Evolutionary conservation across 1,139 yeast genomes (phyloP).

Genomic region (Cylindricascospora bacillispora): DNA sequence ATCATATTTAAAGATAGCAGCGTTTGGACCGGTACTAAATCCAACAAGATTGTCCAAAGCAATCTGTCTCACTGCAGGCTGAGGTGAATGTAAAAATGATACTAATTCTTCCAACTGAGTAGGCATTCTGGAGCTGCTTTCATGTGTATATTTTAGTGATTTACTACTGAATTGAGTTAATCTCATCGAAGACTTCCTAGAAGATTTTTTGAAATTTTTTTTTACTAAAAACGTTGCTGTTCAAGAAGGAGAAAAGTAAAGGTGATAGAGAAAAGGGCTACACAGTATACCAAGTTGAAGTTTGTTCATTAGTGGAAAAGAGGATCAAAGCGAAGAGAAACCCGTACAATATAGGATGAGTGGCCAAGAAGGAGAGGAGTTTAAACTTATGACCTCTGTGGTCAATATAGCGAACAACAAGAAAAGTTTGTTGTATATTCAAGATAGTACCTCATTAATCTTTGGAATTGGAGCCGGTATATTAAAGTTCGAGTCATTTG

Average conservation of each 20-base stretch:
- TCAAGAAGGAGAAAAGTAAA: too few relatives aligned
- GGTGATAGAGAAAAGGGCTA: too few relatives aligned
- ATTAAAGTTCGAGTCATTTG: conserved; percentile 48
- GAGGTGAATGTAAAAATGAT: conserved; percentile 70
- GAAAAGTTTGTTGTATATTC: conserved; percentile 37
- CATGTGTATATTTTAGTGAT: not conserved
- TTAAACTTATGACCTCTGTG: conserved; percentile 11
- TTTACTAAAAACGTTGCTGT: too few relatives aligned
- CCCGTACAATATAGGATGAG: too few relatives aligned
- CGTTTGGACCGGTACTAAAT: conserved; percentile 58
- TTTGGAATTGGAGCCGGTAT: conserved; percentile 67
- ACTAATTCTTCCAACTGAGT: conserved; percentile 59
- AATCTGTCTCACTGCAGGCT: conserved; percentile 69
- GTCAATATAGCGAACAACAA: conserved; percentile 18
- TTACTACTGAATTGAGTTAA: too few relatives aligned
- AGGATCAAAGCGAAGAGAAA: too few relatives aligned
- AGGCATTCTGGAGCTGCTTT: conserved; percentile 32
- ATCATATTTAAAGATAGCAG: conserved; percentile 54
- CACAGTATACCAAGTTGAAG: too few relatives aligned
- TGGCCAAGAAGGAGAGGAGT: too few relatives aligned
- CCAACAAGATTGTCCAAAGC: conserved; percentile 82
- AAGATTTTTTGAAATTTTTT: too few relatives aligned
- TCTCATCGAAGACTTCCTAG: too few relatives aligned
- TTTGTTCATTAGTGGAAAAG: too few relatives aligned
- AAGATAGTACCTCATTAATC: conserved; percentile 53